These are phyloP conservation scores for Obelidium mucronatum DNA, from an alignment of 192 early-diverging fungal species.

Conservation along the genomic window DNA sequence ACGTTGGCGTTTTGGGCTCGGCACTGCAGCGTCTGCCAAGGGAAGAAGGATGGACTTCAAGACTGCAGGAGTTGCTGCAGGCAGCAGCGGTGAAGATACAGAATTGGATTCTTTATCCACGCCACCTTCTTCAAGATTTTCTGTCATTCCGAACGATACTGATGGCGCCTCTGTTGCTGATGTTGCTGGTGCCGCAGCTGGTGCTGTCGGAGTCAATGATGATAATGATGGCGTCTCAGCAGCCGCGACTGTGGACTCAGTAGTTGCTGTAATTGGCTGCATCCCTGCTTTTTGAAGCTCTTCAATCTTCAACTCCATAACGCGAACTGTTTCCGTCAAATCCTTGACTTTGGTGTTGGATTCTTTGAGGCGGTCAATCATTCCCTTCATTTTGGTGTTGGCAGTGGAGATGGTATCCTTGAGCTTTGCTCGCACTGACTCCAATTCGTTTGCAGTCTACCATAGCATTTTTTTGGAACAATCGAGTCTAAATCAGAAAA, in stretches of 20 bases:
- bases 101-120: no score
- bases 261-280: neutral
- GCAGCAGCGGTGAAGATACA: neutral
- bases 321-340: slow-evolving; percentile 18
- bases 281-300: neutral
- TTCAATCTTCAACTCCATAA: neutral
- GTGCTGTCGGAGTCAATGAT: no score
- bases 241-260: neutral
- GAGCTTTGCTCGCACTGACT: slow-evolving; percentile 6
- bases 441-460: neutral
- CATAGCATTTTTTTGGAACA: neutral
- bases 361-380: slow-evolving; percentile 35
- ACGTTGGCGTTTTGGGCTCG: slow-evolving; percentile 10
- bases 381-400: slow-evolving; percentile 36
- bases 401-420: slow-evolving; percentile 21
- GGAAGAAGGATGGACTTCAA: neutral
- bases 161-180: no score
- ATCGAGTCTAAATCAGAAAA: neutral
- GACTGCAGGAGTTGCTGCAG: neutral
- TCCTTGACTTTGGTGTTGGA: slow-evolving; percentile 32
- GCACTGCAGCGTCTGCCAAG: neutral
- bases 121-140: no score
- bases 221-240: neutral
- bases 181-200: no score
- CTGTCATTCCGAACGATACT: no score